phyloP scores from a whole-genome alignment of 2,329 filamentous ascomycete genomes.

The Trichophyton verrucosum region DNA sequence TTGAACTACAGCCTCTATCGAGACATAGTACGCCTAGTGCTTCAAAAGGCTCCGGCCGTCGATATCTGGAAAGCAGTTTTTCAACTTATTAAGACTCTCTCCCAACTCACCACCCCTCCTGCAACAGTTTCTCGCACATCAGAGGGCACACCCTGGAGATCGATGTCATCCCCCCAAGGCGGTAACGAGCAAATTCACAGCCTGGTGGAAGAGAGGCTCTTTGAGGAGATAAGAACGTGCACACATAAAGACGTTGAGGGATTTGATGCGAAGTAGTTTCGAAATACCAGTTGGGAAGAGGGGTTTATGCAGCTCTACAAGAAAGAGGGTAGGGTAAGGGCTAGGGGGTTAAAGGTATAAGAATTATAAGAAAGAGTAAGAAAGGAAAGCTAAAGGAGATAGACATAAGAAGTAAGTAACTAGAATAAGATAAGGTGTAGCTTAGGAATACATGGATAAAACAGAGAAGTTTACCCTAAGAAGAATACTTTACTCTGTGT shows the following conservation, averaged over 20 bases:
- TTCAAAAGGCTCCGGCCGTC: constrained; percentile 6
- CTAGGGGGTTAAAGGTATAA: too few relatives aligned
- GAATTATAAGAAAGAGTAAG: too few relatives aligned
- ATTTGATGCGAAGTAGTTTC: constrained; percentile 17
- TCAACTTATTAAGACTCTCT: too few relatives aligned
- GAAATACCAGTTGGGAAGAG: constrained; percentile 14
- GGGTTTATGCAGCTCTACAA: neutral
- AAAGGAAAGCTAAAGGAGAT: too few relatives aligned
- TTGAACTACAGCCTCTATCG: constrained; percentile 10
- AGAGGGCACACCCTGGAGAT: neutral
- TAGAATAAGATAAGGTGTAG: too few relatives aligned
- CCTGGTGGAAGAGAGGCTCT: constrained; percentile 13
- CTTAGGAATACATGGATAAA: too few relatives aligned
- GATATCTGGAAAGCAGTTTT: too few relatives aligned
- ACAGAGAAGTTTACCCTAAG: too few relatives aligned
- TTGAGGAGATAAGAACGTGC: constrained; percentile 13
- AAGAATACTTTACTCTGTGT: too few relatives aligned
- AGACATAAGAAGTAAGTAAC: too few relatives aligned
- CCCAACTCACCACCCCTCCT: too few relatives aligned
- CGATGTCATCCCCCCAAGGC: constrained; percentile 6
- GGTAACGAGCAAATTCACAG: constrained; percentile 12
- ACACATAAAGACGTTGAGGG: constrained; percentile 13
- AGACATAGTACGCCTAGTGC: constrained; percentile 9
- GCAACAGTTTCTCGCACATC: too few relatives aligned
- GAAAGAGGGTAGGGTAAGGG: neutral